Evolutionary conservation across 106 monocot species (phyloP), one percentile per base, ranked within the genome.

Genomic region (Dendrobium chrysotoxum): DNA sequence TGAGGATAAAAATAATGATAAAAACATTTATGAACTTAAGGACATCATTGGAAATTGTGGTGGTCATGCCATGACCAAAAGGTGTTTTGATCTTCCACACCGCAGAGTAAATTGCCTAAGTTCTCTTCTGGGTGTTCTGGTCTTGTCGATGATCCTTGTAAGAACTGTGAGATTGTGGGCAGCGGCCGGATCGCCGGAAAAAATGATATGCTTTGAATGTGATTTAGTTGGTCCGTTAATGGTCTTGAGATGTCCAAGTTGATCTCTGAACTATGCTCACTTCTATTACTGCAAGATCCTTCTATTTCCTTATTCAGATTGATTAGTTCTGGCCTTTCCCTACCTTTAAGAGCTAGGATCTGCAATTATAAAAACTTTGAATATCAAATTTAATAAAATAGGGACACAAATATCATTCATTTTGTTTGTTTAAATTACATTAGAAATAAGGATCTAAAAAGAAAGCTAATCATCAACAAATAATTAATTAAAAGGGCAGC

Each of bases 251-350:
- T 91, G 53, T 91, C 92, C 58, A 92, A 75, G 67, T 94, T 92
- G 68, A 89, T 78, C 31, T 93, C 95, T 7, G 92, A 88, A 86
- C 93, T 95, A 74, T 90, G 90, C 81, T 96, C 91, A 23, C 93
- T 96, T 58, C 95, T 89, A 40, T 99, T 95, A 91, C 98, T 99
- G 87, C 85, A 91, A 8, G 93, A 99, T 9, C 85, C 95, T 70
- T 99, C 98, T 3, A 86, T 99, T 78, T 99, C 98, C 79, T 99
- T 99, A 61, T 95, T 99, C 21, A 95, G 95, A 79, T 99, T 99
- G 25, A 99, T 99, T 23, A 76, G 83, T n/a, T 93, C 95, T 30
- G 89, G 73, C 15, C 76, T 45, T 50, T 93, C 88, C 82, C 87
- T 97, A 0, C 92, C 94, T 81, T 86, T 94, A 35, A 95, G 78